Evolutionary conservation across 805 yeast species (phyloP).

Genomic region (Saturnispora quitensis): DNA sequence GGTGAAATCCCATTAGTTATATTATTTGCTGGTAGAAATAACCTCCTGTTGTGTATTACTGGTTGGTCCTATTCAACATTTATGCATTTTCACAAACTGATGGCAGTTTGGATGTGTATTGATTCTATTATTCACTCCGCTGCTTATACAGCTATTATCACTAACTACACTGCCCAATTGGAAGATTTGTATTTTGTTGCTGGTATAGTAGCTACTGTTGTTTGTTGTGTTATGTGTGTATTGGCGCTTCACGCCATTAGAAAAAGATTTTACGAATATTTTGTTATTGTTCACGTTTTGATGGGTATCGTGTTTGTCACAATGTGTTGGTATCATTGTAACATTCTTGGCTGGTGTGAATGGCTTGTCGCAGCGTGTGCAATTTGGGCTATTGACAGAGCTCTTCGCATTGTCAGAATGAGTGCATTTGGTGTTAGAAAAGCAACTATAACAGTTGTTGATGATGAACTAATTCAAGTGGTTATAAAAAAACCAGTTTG

Average conservation of each 20-base stretch:
- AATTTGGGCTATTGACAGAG: slow-evolving; percentile 45
- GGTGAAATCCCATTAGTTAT: slow-evolving; percentile 33
- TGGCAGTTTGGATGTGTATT: slow-evolving; percentile 41
- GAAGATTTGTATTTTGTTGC: slow-evolving; percentile 14
- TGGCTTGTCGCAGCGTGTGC: slow-evolving; percentile 32
- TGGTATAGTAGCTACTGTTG: slow-evolving; percentile 35
- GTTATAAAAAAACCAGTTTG: slow-evolving; percentile 40
- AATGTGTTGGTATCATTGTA: slow-evolving; percentile 52
- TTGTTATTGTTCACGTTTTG: slow-evolving; percentile 48
- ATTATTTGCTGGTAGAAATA: slow-evolving; percentile 42
- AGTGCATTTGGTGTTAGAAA: slow-evolving; percentile 17
- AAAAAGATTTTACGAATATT: slow-evolving; percentile 47
- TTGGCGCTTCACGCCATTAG: slow-evolving; percentile 47
- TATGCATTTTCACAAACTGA: slow-evolving; percentile 56
- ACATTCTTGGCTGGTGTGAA: slow-evolving; percentile 26
- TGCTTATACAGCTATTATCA: slow-evolving; percentile 22
- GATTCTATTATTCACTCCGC: slow-evolving; percentile 33
- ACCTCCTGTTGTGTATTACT: slow-evolving; percentile 33
- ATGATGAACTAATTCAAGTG: slow-evolving; percentile 32
- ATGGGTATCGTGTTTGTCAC: slow-evolving; percentile 45
- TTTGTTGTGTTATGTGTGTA: slow-evolving; percentile 35
- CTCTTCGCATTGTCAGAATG: slow-evolving; percentile 32
- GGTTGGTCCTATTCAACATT: slow-evolving; percentile 37
- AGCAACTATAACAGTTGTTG: slow-evolving; percentile 16
- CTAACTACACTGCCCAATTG: slow-evolving; percentile 10